These are phyloP conservation scores for Mucor indicus DNA, from an alignment of 371 early-diverging fungal genomes.

Conservation along the genomic window DNA sequence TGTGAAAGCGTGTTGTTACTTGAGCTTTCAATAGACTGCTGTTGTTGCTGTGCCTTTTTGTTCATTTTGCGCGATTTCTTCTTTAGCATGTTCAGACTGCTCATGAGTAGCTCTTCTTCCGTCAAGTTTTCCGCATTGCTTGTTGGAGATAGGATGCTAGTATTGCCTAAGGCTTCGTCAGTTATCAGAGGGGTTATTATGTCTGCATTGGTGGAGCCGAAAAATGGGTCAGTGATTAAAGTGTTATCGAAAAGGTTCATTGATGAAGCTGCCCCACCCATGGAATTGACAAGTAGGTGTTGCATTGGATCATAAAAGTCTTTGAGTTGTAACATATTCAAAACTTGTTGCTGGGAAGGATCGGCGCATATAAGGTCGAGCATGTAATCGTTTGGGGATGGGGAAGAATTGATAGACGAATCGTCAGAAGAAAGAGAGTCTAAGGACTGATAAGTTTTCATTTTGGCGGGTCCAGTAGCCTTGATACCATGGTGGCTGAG, in stretches of 20 bases:
- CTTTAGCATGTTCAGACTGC: not conserved
- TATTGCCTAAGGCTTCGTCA: no score
- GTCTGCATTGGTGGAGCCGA: constrained; percentile 4
- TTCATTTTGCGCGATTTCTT: not conserved
- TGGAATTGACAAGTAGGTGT: constrained; percentile 9
- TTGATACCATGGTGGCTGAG: not conserved
- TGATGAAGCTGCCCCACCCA: not conserved
- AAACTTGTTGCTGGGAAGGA: constrained; percentile 14
- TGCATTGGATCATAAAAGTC: constrained; percentile 29
- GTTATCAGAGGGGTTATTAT: not conserved
- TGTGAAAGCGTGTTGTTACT: not conserved
- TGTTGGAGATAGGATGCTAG: no score
- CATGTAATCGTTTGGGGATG: constrained; percentile 45
- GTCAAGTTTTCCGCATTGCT: not conserved
- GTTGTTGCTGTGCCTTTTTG: not conserved
- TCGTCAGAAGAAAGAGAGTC: constrained; percentile 42
- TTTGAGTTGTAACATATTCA: constrained; percentile 22
- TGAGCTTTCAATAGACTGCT: not conserved
- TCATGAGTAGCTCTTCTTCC: not conserved
- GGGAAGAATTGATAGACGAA: constrained; percentile 46
- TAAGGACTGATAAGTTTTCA: constrained; percentile 15
- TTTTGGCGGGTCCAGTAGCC: not conserved
- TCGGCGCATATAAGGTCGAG: constrained; percentile 47
- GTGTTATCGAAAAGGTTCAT: not conserved
- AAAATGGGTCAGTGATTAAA: constrained; percentile 5